Evolutionary conservation across 2,329 filamentous ascomycete genomes (phyloP).

Genomic region (Fusarium ambrosium): DNA sequence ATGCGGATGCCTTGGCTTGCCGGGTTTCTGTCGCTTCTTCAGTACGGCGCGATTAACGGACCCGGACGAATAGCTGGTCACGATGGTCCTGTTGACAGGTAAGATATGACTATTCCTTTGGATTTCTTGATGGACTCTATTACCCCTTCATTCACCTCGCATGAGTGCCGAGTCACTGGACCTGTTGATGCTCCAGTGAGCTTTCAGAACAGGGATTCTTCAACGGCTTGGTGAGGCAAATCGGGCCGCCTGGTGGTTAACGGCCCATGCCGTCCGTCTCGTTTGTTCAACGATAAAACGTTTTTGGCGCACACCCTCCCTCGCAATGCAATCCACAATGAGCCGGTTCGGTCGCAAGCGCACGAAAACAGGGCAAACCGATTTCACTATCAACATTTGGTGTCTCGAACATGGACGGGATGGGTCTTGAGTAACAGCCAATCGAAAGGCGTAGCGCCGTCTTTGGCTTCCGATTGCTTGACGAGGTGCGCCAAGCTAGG

Average conservation of each 20-base stretch:
- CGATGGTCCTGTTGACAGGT: constrained; percentile 91
- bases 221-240: constrained; percentile 31
- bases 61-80: constrained; percentile 81
- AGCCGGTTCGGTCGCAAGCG: constrained; percentile 2
- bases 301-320: constrained; percentile 25
- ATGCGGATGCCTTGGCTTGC: constrained; percentile 91
- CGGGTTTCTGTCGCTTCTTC: constrained; percentile 80
- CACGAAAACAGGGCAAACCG: constrained; percentile 10
- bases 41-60: constrained; percentile 79
- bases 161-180: constrained; percentile 63
- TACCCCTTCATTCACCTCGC: constrained; percentile 56
- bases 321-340: constrained; percentile 22
- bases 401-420: constrained; percentile 35
- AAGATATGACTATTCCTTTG: constrained; percentile 63
- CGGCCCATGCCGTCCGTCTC: constrained; percentile 35
- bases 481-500: constrained; percentile 56
- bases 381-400: constrained; percentile 22
- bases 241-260: constrained; percentile 35
- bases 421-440: constrained; percentile 51
- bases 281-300: constrained; percentile 13
- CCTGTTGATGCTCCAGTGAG: constrained; percentile 55
- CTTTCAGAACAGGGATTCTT: constrained; percentile 44
- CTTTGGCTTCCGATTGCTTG: constrained; percentile 63
- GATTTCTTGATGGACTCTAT: constrained; percentile 26
- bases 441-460: constrained; percentile 54